A percentile compares a stretch with the other conserved stretches of the same genome.
phyloP scores from a whole-genome alignment of 805 yeast species.

The Dipodascus albidus region DNA sequence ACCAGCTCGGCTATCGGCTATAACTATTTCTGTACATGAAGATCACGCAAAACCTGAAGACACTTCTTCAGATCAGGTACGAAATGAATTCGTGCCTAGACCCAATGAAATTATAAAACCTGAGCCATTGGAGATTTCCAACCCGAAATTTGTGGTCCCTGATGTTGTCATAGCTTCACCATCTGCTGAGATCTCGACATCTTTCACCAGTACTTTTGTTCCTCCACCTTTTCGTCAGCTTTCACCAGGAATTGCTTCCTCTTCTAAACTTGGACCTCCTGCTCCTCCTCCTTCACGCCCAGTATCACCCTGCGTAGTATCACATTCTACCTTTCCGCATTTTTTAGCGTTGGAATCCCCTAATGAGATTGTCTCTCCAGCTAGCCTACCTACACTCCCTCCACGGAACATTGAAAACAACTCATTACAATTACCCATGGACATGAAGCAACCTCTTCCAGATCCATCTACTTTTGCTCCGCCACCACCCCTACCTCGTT shows the following conservation, averaged over 20 bases:
- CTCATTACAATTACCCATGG: background rate
- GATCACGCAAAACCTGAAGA: no score
- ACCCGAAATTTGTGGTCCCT: no score
- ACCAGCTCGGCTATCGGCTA: background rate
- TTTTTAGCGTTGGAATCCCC: no score
- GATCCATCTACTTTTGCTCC: background rate
- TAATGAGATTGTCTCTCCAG: background rate
- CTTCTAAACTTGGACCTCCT: constrained; percentile 2
- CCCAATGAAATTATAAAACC: no score
- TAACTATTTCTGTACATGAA: background rate
- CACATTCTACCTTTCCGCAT: background rate
- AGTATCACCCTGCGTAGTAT: constrained; percentile 3
- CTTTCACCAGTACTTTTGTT: constrained; percentile 1
- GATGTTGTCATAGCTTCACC: constrained; percentile 2
- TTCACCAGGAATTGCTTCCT: background rate
- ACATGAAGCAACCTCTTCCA: background rate
- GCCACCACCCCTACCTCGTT: constrained; percentile 2
- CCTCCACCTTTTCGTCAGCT: background rate
- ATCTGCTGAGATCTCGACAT: constrained; percentile 7
- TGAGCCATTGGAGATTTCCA: no score
- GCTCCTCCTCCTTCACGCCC: constrained; percentile 9
- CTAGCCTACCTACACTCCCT: constrained; percentile 5
- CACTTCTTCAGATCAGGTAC: no score
- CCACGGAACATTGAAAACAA: background rate
- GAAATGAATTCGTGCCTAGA: no score